phyloP scores from a whole-genome alignment of 2,329 filamentous ascomycete genomes.

The Penicillium sp. region DNA sequence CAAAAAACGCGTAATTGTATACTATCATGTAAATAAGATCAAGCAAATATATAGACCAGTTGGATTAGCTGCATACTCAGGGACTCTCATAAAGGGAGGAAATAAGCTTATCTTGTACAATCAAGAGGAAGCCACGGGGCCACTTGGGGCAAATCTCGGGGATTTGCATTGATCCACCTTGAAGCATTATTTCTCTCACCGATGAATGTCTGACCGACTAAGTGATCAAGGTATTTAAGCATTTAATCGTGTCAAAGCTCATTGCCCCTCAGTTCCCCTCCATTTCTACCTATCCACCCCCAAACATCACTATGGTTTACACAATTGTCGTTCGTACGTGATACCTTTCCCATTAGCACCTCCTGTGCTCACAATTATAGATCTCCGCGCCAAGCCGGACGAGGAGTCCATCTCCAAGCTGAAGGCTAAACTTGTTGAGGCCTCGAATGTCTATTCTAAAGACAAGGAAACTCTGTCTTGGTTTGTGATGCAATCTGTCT shows the following conservation, averaged over 20 bases:
- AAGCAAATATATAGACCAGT: slow-evolving; percentile 14
- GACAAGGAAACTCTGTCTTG: slow-evolving; percentile 70
- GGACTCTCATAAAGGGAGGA: neutral
- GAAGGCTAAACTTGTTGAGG: slow-evolving; percentile 70
- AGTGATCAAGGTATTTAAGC: neutral
- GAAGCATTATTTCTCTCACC: slow-evolving; percentile 13
- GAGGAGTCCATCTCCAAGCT: slow-evolving; percentile 64
- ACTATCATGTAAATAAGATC: slow-evolving; percentile 28
- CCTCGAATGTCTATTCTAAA: slow-evolving; percentile 68
- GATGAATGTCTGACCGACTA: slow-evolving; percentile 9
- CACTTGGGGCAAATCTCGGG: slow-evolving; percentile 17
- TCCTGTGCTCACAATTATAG: slow-evolving; percentile 8
- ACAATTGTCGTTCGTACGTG: slow-evolving; percentile 33
- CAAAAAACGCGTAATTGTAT: slow-evolving; percentile 18
- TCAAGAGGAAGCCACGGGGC: slow-evolving; percentile 10
- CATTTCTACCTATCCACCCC: neutral
- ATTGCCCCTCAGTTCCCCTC: slow-evolving; percentile 14
- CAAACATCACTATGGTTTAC: slow-evolving; percentile 28
- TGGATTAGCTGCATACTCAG: neutral
- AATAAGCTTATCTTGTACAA: slow-evolving; percentile 2
- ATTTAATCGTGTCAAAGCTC: neutral
- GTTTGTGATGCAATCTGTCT: slow-evolving; percentile 75
- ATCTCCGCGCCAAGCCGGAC: slow-evolving; percentile 67
- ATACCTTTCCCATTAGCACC: neutral
- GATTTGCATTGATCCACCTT: slow-evolving; percentile 15